Evolutionary conservation across 116 monocot species (phyloP).

Genomic region (Phalaenopsis hybrid): DNA sequence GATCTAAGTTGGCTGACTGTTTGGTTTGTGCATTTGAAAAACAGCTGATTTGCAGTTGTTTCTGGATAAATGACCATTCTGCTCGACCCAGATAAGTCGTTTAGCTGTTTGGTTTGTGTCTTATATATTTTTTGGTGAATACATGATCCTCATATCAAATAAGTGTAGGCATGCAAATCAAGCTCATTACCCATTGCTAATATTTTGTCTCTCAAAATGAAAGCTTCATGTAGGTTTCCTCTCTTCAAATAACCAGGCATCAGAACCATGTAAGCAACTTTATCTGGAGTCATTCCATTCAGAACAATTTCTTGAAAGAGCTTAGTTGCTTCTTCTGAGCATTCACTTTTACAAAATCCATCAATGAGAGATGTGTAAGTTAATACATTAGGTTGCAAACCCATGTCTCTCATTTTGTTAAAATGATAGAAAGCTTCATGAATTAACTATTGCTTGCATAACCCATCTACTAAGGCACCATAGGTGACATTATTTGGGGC

Average conservation of each 20-base stretch:
- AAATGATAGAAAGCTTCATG: conserved; percentile 59
- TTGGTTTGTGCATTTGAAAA: too few species aligned
- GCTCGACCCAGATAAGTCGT: too few species aligned
- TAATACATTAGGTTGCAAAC: too few species aligned
- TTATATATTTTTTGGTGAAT: conserved; percentile 37
- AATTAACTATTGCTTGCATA: conserved; percentile 68
- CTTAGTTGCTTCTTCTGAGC: too few species aligned
- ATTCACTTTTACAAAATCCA: too few species aligned
- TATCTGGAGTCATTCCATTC: conserved; percentile 52
- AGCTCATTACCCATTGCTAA: conserved; percentile 44
- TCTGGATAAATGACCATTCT: too few species aligned
- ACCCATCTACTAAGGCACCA: conserved; percentile 75
- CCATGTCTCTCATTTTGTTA: conserved; percentile 47
- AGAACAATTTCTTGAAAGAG: conserved; percentile 60
- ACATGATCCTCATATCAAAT: conserved; percentile 74
- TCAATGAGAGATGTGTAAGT: too few species aligned
- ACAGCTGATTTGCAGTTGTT: too few species aligned
- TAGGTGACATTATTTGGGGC: conserved; percentile 58
- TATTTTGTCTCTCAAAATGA: conserved; percentile 53
- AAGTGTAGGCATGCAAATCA: conserved; percentile 54
- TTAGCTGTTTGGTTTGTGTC: too few species aligned
- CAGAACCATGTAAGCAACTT: conserved; percentile 58
- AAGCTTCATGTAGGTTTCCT: conserved; percentile 51
- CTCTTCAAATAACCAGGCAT: conserved; percentile 62
- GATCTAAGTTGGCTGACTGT: too few species aligned